phyloP scores from a whole-genome alignment of 768 basidiomycete genomes.

The Suillus luteus region DNA sequence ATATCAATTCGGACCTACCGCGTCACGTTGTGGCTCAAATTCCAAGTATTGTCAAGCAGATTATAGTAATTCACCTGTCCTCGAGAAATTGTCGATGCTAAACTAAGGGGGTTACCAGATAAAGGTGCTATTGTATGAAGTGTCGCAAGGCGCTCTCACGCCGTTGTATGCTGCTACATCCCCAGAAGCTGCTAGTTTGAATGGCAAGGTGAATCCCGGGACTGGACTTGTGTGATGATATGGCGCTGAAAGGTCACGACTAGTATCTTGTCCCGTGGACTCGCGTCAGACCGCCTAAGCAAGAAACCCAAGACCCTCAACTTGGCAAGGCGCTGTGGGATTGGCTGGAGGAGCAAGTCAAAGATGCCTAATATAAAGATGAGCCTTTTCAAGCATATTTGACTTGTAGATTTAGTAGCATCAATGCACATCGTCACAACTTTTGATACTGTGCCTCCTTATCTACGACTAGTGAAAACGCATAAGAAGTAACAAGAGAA shows the following conservation, averaged over 20 bases:
- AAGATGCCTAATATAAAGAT: constrained; percentile 16
- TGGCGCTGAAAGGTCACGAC: constrained; percentile 10
- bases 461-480: constrained; percentile 1
- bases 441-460: not conserved
- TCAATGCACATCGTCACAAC: not conserved
- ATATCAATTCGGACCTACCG: constrained; percentile 34
- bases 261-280: constrained; percentile 53
- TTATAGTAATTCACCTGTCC: constrained; percentile 18
- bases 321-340: constrained; percentile 43
- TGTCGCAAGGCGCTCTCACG: constrained; percentile 41
- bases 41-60: constrained; percentile 7
- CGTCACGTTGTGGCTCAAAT: constrained; percentile 22
- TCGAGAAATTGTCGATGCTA: not conserved
- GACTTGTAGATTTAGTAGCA: constrained; percentile 11
- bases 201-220: constrained; percentile 42
- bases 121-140: constrained; percentile 28
- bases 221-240: not conserved
- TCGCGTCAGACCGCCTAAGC: constrained; percentile 28
- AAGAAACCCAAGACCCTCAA: constrained; percentile 35
- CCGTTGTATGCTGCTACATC: constrained; percentile 47
- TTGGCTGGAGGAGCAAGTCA: constrained; percentile 50
- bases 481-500: not conserved
- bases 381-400: not conserved
- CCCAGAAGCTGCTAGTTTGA: constrained; percentile 37
- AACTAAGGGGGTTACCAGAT: constrained; percentile 19